Conservation (phyloP, 1,284 basidiomycete species). For the Testicularia cyperi region DNA sequence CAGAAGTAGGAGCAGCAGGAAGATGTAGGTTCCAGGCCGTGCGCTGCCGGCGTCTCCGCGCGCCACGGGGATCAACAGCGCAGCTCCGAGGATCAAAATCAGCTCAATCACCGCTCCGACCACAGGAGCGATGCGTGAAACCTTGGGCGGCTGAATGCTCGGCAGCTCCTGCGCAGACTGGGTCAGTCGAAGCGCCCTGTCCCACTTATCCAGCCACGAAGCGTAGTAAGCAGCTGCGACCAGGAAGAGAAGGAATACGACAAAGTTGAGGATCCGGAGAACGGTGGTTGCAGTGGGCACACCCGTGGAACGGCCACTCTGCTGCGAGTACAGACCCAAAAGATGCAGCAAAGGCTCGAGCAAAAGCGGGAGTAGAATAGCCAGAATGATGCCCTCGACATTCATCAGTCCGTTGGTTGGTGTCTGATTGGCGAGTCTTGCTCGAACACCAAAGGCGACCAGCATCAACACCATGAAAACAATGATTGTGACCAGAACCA, state of each 20-base stretch:
- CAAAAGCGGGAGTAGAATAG: conserved; percentile 26
- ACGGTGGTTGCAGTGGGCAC: conserved; percentile 29
- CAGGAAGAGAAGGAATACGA: conserved; percentile 41
- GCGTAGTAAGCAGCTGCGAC: conserved; percentile 32
- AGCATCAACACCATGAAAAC: conserved; percentile 34
- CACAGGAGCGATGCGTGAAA: conserved; percentile 33
- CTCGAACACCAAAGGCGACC: conserved; percentile 31
- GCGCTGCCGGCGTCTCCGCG: conserved; percentile 25
- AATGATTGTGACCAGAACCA: conserved; percentile 34
- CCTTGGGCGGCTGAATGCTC: conserved; percentile 13
- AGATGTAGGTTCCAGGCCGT: conserved; percentile 37
- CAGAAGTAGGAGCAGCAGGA: conserved; percentile 35
- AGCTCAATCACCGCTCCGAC: conserved; percentile 23
- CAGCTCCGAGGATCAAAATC: conserved; percentile 35
- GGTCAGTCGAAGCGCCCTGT: conserved; percentile 23
- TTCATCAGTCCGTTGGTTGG: conserved; percentile 36
- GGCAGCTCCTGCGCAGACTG: conserved; percentile 30
- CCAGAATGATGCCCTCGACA: conserved; percentile 31
- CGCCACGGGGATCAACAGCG: conserved; percentile 38
- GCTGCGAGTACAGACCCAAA: conserved; percentile 27
- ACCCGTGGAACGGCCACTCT: conserved; percentile 17
- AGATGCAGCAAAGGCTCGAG: conserved; percentile 39
- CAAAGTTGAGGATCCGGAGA: conserved; percentile 36
- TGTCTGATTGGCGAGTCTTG: conserved; percentile 19
- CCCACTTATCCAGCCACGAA: conserved; percentile 29